Percentiles rank a stretch among this genome's conserved stretches.
These are phyloP conservation scores for Stagonosporopsis chrysanthemi DNA, from an alignment of 2,329 filamentous ascomycete species.

Conservation along the genomic window DNA sequence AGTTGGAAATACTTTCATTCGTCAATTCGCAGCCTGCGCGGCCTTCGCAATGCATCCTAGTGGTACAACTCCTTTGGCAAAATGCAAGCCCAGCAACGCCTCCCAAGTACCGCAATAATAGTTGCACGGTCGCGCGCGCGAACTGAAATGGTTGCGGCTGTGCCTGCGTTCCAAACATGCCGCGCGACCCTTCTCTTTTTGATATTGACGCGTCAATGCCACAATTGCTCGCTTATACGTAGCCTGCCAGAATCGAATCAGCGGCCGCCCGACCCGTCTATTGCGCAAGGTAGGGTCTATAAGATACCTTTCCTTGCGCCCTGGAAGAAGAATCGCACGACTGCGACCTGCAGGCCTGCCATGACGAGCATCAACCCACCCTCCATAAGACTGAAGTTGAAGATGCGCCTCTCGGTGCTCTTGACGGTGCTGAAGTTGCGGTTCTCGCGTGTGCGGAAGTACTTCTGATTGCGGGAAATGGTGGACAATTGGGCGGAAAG, in stretches of 20 bases:
- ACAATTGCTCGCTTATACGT: constrained; percentile 22
- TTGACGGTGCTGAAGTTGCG: constrained; percentile 97
- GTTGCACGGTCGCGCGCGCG: background rate
- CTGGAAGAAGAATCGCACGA: constrained; percentile 99
- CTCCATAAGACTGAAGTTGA: constrained; percentile 97
- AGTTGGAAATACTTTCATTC: background rate
- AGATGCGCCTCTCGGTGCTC: constrained; percentile 93
- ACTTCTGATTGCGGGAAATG: constrained; percentile 96
- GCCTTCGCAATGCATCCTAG: constrained; percentile 1
- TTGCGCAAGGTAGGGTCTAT: constrained; percentile 16
- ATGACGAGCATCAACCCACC: constrained; percentile 90
- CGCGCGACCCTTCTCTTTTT: background rate
- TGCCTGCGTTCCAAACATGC: background rate
- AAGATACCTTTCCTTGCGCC: constrained; percentile 70
- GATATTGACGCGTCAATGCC: background rate
- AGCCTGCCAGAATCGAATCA: constrained; percentile 33
- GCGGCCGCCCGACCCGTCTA: constrained; percentile 12
- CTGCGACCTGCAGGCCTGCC: constrained; percentile 95
- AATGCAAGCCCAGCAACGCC: constrained; percentile 5
- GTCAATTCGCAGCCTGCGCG: background rate
- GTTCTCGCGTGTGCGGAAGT: constrained; percentile 99
- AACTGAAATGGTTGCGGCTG: background rate
- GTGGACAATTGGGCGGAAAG: constrained; percentile 91
- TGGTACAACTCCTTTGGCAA: constrained; percentile 7
- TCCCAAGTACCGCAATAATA: background rate